Evolutionary conservation across 805 yeast species (phyloP).

Genomic region (Komagataella phaffii): DNA sequence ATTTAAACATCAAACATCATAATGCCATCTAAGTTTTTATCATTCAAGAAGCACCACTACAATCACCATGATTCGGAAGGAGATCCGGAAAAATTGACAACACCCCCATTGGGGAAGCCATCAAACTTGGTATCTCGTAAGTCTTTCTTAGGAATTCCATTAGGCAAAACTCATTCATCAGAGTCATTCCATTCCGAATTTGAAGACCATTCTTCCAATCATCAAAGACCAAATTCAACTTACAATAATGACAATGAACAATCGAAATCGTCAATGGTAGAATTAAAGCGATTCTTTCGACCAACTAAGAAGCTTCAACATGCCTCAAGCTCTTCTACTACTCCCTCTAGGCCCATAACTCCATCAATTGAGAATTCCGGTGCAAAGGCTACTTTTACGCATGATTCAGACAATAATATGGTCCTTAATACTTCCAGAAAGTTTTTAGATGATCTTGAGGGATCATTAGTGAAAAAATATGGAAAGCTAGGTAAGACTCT

Average conservation of each 20-base stretch:
- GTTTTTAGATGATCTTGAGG: constrained; percentile 35
- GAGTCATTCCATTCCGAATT: constrained; percentile 15
- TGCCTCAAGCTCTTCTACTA: constrained; percentile 6
- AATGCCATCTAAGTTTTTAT: not conserved
- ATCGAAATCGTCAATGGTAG: constrained; percentile 40
- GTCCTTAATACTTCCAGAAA: constrained; percentile 21
- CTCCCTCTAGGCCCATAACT: constrained; percentile 21
- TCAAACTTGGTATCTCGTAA: not conserved
- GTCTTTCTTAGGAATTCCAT: constrained; percentile 15
- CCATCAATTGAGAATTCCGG: constrained; percentile 11
- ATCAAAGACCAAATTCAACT: not conserved
- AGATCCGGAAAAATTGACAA: not conserved
- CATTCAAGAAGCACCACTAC: constrained; percentile 1
- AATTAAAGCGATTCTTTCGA: constrained; percentile 59
- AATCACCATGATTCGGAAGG: not conserved
- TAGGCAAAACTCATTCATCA: constrained; percentile 15
- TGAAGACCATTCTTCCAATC: constrained; percentile 6
- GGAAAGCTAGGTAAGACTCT: constrained; percentile 63
- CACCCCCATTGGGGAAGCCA: not conserved
- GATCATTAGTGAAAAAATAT: constrained; percentile 43
- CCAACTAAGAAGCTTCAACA: constrained; percentile 24
- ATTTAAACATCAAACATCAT: not conserved
- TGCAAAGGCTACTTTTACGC: constrained; percentile 22
- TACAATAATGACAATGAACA: not conserved
- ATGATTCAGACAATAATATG: constrained; percentile 25